phyloP scores from a whole-genome alignment of 2,329 filamentous ascomycete species.

The Alternaria atra region DNA sequence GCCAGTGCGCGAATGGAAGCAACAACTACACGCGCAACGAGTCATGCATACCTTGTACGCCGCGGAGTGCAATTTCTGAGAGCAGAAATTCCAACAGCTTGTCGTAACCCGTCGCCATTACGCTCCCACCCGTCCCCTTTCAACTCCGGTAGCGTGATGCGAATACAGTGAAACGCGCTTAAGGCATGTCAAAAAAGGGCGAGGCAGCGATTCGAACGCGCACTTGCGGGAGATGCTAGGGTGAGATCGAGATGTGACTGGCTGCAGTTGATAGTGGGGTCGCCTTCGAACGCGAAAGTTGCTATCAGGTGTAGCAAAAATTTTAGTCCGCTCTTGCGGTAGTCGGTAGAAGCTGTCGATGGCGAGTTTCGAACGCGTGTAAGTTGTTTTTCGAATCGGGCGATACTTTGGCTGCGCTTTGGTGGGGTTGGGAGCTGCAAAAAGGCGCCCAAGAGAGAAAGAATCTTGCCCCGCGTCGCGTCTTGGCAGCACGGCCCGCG shows the following conservation, averaged over 20 bases:
- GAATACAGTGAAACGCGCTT: slow-evolving; percentile 14
- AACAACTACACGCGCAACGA: slow-evolving; percentile 14
- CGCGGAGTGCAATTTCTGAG: slow-evolving; percentile 67
- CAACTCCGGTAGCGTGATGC: slow-evolving; percentile 20
- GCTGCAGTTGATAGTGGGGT: slow-evolving; percentile 10
- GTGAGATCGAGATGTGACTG: slow-evolving; percentile 13
- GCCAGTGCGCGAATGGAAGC: slow-evolving; percentile 14
- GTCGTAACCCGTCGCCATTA: slow-evolving; percentile 59
- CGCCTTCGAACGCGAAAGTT: neutral
- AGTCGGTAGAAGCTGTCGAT: neutral
- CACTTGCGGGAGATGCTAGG: slow-evolving; percentile 11
- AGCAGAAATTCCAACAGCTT: slow-evolving; percentile 66
- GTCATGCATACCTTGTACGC: slow-evolving; percentile 63
- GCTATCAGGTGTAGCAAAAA: neutral
- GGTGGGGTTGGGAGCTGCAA: slow-evolving; percentile 21
- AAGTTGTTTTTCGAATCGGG: slow-evolving; percentile 18
- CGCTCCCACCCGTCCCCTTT: slow-evolving; percentile 26
- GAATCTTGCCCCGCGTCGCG: slow-evolving; percentile 13
- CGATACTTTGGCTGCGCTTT: slow-evolving; percentile 21
- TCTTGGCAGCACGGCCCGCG: slow-evolving; percentile 12
- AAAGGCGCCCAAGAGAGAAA: slow-evolving; percentile 13
- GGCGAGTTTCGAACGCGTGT: slow-evolving; percentile 21
- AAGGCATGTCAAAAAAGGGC: slow-evolving; percentile 24
- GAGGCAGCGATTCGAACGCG: slow-evolving; percentile 35
- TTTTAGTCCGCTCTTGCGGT: neutral